Evolutionary conservation across 129 eudicot genomes (phyloP).

Genomic region (Daucus carota): DH1_v3.0 NC_030389.2:44571001-44571500

Average conservation of each 20-base stretch:
- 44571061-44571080: background rate
- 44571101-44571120: background rate
- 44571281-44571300: no score
- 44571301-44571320: no score
- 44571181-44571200: background rate
- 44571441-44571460: no score
- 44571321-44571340: no score
- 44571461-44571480: background rate
- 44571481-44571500: background rate
- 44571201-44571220: background rate
- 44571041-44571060: background rate
- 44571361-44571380: no score
- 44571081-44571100: background rate
- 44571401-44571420: no score
- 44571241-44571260: no score
- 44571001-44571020: background rate
- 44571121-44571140: background rate
- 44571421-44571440: no score
- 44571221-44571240: background rate
- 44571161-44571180: background rate
- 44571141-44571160: background rate
- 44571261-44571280: no score
- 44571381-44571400: no score
- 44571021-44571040: background rate
- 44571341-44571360: no score